Evolutionary conservation across 148 eudicot species (phyloP).

Genomic region (Persicaria tinctoria): DNA sequence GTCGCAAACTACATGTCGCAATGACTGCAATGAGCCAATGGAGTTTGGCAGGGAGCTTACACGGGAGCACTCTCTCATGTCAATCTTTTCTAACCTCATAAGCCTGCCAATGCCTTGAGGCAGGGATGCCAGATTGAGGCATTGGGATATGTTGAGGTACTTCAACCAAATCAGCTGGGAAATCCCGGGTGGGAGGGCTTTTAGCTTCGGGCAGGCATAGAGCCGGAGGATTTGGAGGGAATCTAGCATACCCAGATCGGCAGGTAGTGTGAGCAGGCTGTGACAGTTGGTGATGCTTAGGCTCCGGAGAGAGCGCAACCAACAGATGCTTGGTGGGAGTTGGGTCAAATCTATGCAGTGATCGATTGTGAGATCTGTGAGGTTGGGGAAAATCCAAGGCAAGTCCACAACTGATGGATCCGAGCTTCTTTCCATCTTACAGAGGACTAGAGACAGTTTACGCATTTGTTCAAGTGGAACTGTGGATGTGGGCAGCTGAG

Average conservation of each 20-base stretch:
- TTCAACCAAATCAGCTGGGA: slow-evolving; percentile 41
- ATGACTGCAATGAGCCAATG: slow-evolving; percentile 13
- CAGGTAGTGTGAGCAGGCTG: slow-evolving; percentile 45
- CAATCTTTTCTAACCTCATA: slow-evolving; percentile 53
- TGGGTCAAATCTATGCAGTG: slow-evolving; percentile 52
- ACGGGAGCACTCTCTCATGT: slow-evolving; percentile 67
- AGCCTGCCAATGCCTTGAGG: slow-evolving; percentile 50
- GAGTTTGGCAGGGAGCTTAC: slow-evolving; percentile 46
- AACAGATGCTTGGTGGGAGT: slow-evolving; percentile 48
- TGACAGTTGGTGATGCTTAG: slow-evolving; percentile 80
- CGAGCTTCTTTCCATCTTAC: slow-evolving; percentile 36
- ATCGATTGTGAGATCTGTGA: slow-evolving; percentile 70
- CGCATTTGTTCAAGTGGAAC: slow-evolving; percentile 36
- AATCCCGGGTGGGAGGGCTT: slow-evolving; percentile 43
- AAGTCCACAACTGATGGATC: slow-evolving; percentile 35
- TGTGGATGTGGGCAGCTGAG: slow-evolving; percentile 40
- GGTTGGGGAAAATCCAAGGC: slow-evolving; percentile 54
- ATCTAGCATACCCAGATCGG: slow-evolving; percentile 44
- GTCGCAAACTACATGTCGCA: slow-evolving; percentile 63
- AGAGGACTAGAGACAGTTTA: slow-evolving; percentile 58
- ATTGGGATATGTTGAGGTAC: slow-evolving; percentile 68
- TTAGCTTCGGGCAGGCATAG: slow-evolving; percentile 60
- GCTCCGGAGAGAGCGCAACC: slow-evolving; percentile 35
- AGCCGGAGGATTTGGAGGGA: slow-evolving; percentile 50
- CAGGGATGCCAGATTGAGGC: slow-evolving; percentile 41